phyloP scores from a whole-genome alignment of 495 filamentous ascomycete genomes.

The Penicillium simplicissimum region DNA sequence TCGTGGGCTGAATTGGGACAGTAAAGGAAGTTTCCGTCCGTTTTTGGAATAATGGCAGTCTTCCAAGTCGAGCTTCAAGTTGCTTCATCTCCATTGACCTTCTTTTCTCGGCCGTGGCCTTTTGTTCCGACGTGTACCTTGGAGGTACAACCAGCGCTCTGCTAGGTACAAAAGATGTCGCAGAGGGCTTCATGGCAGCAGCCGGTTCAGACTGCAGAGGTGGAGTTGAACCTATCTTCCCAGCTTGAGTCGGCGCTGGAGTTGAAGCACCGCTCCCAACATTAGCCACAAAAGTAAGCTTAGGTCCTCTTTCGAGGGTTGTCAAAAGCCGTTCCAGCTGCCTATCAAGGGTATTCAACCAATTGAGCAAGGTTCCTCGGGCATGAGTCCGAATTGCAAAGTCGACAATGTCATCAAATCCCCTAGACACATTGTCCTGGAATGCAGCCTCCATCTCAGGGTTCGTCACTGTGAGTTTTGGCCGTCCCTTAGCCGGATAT shows the following conservation, averaged over 20 bases:
- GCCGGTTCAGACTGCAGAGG: slow-evolving; percentile 9
- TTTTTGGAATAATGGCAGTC: slow-evolving; percentile 67
- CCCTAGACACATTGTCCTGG: slow-evolving; percentile 76
- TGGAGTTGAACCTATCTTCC: slow-evolving; percentile 44
- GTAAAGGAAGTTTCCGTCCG: slow-evolving; percentile 68
- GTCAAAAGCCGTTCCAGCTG: slow-evolving; percentile 72
- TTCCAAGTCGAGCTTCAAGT: slow-evolving; percentile 76
- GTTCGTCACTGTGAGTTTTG: slow-evolving; percentile 68
- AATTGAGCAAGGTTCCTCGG: slow-evolving; percentile 61
- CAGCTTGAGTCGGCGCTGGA: slow-evolving; percentile 48
- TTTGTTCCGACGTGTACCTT: slow-evolving; percentile 56
- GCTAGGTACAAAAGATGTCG: slow-evolving; percentile 5
- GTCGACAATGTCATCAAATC: slow-evolving; percentile 69
- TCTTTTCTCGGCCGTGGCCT: slow-evolving; percentile 59
- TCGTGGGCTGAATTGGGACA: slow-evolving; percentile 70
- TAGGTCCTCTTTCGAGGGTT: slow-evolving; percentile 70
- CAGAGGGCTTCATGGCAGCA: not conserved
- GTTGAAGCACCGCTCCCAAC: slow-evolving; percentile 13
- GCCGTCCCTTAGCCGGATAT: slow-evolving; percentile 57
- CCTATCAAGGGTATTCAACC: slow-evolving; percentile 73
- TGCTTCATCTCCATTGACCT: slow-evolving; percentile 68
- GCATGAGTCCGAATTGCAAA: slow-evolving; percentile 46
- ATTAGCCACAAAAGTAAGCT: slow-evolving; percentile 76
- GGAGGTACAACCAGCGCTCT: slow-evolving; percentile 36
- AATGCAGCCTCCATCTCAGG: slow-evolving; percentile 77